Conservation (phyloP, 257 asterid genomes). For the Phtheirospermum japonicum region DNA sequence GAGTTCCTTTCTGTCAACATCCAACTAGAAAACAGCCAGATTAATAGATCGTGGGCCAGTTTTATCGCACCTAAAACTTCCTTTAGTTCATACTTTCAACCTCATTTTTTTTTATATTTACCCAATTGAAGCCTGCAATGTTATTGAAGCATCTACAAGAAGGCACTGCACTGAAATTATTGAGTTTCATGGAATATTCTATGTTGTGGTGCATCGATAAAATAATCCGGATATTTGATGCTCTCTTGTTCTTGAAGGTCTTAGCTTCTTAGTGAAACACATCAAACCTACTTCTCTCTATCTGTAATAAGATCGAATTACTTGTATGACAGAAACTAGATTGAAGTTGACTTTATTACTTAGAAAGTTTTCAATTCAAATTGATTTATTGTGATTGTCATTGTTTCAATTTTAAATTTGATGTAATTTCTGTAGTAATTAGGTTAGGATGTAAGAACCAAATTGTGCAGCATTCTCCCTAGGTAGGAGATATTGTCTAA, state of each 20-base stretch:
- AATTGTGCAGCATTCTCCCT: neutral
- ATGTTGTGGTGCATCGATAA: neutral
- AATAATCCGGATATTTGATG: neutral
- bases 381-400: neutral
- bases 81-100: neutral
- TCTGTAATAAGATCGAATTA: neutral
- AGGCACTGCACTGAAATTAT: neutral
- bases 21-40: neutral
- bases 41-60: neutral
- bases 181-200: neutral
- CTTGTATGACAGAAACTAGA: slow-evolving; percentile 2
- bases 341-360: neutral
- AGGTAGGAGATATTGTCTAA: neutral
- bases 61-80: neutral
- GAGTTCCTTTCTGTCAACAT: neutral
- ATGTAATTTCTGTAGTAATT: neutral
- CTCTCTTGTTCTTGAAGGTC: slow-evolving; percentile 1
- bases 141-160: neutral
- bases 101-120: slow-evolving; percentile 7
- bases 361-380: neutral
- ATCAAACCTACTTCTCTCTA: neutral
- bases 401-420: neutral
- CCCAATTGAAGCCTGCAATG: neutral
- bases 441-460: neutral
- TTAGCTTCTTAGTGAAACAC: slow-evolving; percentile 1